Percentiles rank a stretch among this genome's conserved stretches.
Conservation (phyloP, 306 rosid genomes). For the Mimosa pudica region DNA sequence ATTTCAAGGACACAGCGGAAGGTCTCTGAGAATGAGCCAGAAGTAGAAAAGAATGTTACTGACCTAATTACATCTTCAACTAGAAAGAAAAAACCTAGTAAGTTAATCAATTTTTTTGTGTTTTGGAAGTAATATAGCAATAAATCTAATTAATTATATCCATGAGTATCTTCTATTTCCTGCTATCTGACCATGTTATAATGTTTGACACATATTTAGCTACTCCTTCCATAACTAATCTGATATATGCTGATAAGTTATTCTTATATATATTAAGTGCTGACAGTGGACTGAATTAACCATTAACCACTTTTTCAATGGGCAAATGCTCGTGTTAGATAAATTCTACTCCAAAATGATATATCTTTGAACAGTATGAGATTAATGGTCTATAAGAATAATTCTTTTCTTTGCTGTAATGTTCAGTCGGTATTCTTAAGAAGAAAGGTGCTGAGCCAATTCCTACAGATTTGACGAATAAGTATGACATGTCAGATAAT, state of each 20-base stretch:
- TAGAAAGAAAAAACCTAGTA: constrained; percentile 57
- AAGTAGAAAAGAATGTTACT: constrained; percentile 49
- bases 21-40: constrained; percentile 47
- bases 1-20: constrained; percentile 59
- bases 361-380: background rate
- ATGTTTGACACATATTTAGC: background rate
- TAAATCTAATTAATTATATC: background rate
- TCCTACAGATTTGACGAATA: constrained; percentile 45
- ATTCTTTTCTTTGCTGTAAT: constrained; percentile 31
- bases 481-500: constrained; percentile 45
- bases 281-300: background rate
- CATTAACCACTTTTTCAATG: background rate
- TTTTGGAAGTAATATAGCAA: background rate
- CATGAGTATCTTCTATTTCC: background rate
- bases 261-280: background rate
- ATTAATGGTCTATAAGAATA: constrained; percentile 16
- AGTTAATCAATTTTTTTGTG: constrained; percentile 11
- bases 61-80: constrained; percentile 63
- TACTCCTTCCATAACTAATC: background rate
- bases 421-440: constrained; percentile 56
- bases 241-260: background rate
- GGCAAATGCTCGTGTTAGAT: background rate
- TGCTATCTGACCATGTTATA: background rate
- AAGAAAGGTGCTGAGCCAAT: constrained; percentile 59
- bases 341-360: background rate